These are phyloP conservation scores for Powellomyces hirtus DNA, from an alignment of 192 early-diverging fungal genomes.

Conservation along the genomic window DNA sequence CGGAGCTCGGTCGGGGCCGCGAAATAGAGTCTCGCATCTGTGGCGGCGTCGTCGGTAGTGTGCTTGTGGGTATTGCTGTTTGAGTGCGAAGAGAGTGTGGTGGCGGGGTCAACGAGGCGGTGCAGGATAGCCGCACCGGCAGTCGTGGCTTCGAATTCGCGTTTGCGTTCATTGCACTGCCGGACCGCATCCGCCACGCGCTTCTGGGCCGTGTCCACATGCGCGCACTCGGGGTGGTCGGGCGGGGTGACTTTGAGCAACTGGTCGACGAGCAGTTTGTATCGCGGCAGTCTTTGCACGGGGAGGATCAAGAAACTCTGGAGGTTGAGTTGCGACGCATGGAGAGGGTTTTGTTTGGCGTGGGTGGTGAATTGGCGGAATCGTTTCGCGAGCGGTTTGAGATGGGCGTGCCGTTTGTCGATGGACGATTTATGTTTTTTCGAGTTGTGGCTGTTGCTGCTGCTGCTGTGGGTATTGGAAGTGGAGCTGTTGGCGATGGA, in stretches of 20 bases:
- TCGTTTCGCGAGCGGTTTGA: conserved; percentile 10
- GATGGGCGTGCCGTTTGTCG: not conserved
- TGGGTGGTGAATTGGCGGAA: not conserved
- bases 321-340: conserved; percentile 69
- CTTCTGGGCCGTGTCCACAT: conserved; percentile 53
- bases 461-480: not conserved
- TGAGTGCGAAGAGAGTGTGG: too few species aligned
- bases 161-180: conserved; percentile 84
- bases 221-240: conserved; percentile 42
- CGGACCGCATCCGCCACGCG: conserved; percentile 65
- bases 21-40: not conserved
- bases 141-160: conserved; percentile 52
- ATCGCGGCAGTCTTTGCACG: conserved; percentile 90
- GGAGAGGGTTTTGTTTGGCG: conserved; percentile 18
- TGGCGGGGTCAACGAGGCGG: not conserved
- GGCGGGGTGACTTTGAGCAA: conserved; percentile 34
- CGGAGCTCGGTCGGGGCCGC: not conserved
- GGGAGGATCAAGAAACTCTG: conserved; percentile 84
- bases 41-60: too few species aligned
- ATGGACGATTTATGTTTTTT: not conserved
- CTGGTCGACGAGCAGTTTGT: conserved; percentile 74
- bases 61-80: too few species aligned
- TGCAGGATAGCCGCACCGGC: not conserved
- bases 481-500: not conserved
- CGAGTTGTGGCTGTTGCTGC: not conserved